Evolutionary conservation across 768 basidiomycete genomes (phyloP).

Genomic region (Auricularia sp.): DNA sequence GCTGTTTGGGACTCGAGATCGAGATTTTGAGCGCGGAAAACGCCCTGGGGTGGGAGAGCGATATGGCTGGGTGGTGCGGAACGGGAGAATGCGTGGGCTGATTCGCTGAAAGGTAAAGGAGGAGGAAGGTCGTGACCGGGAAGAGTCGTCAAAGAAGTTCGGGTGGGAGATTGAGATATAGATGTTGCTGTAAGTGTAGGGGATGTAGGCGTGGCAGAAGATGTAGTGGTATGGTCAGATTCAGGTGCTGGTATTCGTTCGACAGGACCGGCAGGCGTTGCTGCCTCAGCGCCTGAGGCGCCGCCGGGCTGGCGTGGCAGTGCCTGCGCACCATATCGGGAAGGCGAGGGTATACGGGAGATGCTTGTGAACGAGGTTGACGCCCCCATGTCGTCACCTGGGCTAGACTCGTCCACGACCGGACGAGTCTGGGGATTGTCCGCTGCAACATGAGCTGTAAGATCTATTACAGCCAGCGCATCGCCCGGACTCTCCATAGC

Average conservation of each 20-base stretch:
- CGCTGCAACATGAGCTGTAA: neutral
- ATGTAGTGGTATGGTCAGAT: no score
- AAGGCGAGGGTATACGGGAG: no score
- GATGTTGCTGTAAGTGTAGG: neutral
- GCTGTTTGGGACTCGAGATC: neutral
- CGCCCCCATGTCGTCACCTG: no score
- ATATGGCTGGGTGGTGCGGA: neutral
- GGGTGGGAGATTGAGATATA: neutral
- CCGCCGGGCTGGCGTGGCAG: no score
- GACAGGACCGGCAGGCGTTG: no score
- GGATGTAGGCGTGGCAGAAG: neutral
- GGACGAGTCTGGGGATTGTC: neutral
- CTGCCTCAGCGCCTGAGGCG: no score
- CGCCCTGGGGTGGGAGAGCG: neutral
- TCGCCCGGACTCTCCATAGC: neutral
- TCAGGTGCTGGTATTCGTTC: no score
- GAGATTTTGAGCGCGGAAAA: neutral
- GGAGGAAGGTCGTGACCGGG: neutral
- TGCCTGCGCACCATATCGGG: no score
- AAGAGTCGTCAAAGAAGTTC: neutral
- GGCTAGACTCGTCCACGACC: no score
- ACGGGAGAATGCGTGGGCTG: neutral
- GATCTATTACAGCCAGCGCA: neutral
- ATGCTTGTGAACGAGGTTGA: no score
- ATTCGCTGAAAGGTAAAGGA: neutral